Conservation (phyloP, 805 yeast species). For the Grigorovia humatica region DNA sequence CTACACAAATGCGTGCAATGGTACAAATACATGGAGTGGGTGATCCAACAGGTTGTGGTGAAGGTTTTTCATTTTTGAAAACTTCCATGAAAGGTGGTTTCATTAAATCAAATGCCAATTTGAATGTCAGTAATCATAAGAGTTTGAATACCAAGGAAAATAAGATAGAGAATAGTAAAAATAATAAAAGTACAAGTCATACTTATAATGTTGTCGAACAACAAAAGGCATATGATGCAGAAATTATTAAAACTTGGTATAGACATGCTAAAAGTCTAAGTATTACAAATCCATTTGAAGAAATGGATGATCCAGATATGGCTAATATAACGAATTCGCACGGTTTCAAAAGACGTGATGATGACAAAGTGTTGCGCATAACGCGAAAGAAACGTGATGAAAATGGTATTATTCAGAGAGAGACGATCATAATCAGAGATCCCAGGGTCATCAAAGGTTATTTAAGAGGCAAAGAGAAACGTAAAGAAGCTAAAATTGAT, state of each 20-base stretch:
- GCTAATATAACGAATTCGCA: constrained; percentile 27
- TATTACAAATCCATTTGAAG: constrained; percentile 30
- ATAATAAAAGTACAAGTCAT: constrained; percentile 39
- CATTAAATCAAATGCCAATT: constrained; percentile 22
- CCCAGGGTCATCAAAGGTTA: constrained; percentile 83
- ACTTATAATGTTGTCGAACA: constrained; percentile 75
- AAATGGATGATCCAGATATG: constrained; percentile 29
- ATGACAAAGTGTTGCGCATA: constrained; percentile 44
- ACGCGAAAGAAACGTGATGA: constrained; percentile 74
- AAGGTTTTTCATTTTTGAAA: constrained; percentile 76
- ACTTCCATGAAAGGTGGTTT: constrained; percentile 96
- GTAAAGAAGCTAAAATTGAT: constrained; percentile 57
- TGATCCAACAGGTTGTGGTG: constrained; percentile 86
- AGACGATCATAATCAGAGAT: constrained; percentile 67
- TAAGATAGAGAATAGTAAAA: constrained; percentile 6
- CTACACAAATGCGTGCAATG: constrained; percentile 97
- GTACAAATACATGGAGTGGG: constrained; percentile 89
- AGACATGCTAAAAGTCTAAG: constrained; percentile 59
- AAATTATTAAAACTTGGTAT: constrained; percentile 82
- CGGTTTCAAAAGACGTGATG: constrained; percentile 19
- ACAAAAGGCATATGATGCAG: constrained; percentile 86
- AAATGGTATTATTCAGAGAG: constrained; percentile 77
- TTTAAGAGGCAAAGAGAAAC: constrained; percentile 53
- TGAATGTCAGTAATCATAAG: neutral
- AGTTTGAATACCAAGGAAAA: constrained; percentile 13